phyloP scores from a whole-genome alignment of 495 filamentous ascomycete genomes.

The Ascodesmis nigricans region DNA sequence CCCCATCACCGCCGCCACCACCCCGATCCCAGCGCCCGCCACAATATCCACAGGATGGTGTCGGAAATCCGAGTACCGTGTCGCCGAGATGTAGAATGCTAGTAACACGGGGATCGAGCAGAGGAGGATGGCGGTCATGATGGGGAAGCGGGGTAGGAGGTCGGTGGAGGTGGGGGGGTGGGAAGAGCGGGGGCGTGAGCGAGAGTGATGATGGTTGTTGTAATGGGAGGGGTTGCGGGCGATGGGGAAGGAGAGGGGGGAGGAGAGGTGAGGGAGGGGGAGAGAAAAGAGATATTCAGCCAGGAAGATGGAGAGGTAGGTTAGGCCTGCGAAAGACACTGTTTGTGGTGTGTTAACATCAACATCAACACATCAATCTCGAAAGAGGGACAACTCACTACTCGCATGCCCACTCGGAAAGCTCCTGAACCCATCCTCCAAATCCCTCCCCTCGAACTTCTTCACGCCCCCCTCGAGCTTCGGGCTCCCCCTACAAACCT shows the following conservation, averaged over 20 bases:
- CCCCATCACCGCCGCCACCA: conserved; percentile 31
- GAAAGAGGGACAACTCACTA: conserved; percentile 22
- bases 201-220: too few species aligned
- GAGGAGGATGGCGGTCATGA: conserved; percentile 35
- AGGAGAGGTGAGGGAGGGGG: conserved; percentile 21
- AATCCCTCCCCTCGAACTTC: conserved; percentile 12
- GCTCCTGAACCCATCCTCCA: conserved; percentile 39
- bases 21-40: conserved; percentile 34
- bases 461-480: too few species aligned
- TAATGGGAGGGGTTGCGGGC: too few species aligned
- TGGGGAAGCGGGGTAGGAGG: conserved; percentile 33
- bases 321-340: conserved; percentile 42
- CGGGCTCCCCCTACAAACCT: too few species aligned
- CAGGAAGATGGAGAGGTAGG: conserved; percentile 42
- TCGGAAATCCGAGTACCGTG: conserved; percentile 40
- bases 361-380: not conserved
- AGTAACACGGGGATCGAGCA: conserved; percentile 24
- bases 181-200: conserved; percentile 7
- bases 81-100: conserved; percentile 38
- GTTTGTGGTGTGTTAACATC: not conserved
- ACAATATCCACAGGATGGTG: conserved; percentile 47
- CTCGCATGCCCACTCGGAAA: conserved; percentile 52
- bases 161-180: conserved; percentile 24
- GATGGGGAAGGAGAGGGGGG: conserved; percentile 22
- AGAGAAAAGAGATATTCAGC: conserved; percentile 42